A percentile compares a stretch with the other conserved stretches of the same genome.
Evolutionary conservation across 305 asterid genomes (phyloP).

Genomic region (Withania somnifera): DNA sequence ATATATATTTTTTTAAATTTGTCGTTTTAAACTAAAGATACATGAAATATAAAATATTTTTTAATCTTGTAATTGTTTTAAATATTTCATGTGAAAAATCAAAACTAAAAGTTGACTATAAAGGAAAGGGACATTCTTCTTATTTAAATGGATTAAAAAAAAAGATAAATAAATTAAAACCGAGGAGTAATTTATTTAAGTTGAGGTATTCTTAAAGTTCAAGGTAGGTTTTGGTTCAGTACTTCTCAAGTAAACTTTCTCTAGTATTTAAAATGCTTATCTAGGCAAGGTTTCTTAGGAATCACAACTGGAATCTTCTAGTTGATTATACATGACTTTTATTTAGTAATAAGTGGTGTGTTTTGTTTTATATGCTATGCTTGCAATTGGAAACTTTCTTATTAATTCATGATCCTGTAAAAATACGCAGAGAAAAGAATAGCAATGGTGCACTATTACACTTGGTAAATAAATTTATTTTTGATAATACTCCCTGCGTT

Average conservation of each 20-base stretch:
- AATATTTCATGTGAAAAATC: no score
- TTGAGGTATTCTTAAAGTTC: neutral
- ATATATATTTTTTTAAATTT: no score
- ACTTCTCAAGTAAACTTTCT: neutral
- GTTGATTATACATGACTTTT: neutral
- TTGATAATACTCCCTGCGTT: neutral
- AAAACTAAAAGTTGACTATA: no score
- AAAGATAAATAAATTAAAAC: no score
- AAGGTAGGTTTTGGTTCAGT: neutral
- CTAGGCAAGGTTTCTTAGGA: neutral
- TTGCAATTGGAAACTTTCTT: neutral
- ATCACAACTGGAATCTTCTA: neutral
- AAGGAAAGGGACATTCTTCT: no score
- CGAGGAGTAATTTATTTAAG: neutral
- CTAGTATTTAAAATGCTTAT: neutral
- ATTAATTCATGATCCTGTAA: neutral
- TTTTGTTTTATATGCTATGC: neutral
- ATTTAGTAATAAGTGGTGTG: neutral
- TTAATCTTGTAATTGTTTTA: no score
- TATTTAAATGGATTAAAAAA: no score
- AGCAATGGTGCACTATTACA: neutral
- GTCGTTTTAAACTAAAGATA: no score
- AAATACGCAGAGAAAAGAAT: neutral
- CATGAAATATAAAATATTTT: no score
- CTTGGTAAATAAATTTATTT: neutral